Percentiles rank a stretch among this genome's conserved stretches.
Conservation (phyloP, 2,329 filamentous ascomycete genomes). For the Diaporthe helianthi region DNA sequence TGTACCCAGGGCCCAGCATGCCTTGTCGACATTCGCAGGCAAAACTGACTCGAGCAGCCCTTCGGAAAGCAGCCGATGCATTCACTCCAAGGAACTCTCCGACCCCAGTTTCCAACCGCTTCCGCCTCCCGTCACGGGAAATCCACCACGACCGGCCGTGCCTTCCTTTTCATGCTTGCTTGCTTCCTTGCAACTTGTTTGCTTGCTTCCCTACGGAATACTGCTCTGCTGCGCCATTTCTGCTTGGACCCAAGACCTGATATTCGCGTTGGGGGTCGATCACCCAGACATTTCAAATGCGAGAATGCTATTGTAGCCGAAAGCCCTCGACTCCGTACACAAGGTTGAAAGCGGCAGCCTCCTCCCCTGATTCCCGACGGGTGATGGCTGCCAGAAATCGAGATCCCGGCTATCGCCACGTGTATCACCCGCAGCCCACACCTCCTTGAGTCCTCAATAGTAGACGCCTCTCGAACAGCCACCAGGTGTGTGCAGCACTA, state of each 20-base stretch:
- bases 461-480: background rate
- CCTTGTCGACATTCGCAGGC: background rate
- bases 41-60: constrained; percentile 17
- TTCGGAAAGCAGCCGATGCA: constrained; percentile 19
- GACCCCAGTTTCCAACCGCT: background rate
- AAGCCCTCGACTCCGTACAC: constrained; percentile 11
- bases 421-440: constrained; percentile 16
- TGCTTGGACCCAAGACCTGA: background rate
- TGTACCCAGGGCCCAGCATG: constrained; percentile 6
- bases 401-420: constrained; percentile 27
- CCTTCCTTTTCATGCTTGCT: background rate
- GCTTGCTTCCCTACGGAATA: too few species aligned
- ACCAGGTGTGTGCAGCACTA: background rate
- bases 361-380: constrained; percentile 11
- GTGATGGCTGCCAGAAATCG: constrained; percentile 2
- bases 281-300: background rate
- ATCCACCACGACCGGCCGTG: background rate
- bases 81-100: constrained; percentile 20
- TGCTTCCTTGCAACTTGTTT: too few species aligned
- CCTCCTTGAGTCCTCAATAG: too few species aligned
- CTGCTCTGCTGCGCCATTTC: background rate
- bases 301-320: background rate
- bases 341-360: background rate
- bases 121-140: background rate
- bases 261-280: background rate